Evolutionary conservation across 495 filamentous ascomycete genomes (phyloP).

Genomic region (Neurospora sp.): DNA sequence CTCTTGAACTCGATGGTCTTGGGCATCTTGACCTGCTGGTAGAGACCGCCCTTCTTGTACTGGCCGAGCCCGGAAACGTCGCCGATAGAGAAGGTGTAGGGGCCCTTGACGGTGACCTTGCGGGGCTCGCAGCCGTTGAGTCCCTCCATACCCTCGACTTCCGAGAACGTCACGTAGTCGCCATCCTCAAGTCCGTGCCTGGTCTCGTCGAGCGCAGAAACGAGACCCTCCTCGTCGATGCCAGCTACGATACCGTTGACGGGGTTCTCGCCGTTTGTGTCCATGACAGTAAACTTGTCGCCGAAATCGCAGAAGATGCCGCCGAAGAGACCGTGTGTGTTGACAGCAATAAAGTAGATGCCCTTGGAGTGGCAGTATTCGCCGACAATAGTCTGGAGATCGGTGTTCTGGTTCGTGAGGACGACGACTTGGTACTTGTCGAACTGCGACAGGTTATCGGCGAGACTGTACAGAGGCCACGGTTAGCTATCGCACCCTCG

Average conservation of each 20-base stretch:
- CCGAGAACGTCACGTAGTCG: conserved; percentile 89
- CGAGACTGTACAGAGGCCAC: conserved; percentile 34
- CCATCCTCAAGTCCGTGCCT: conserved; percentile 94
- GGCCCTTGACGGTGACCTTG: conserved; percentile 88
- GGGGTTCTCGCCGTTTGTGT: conserved; percentile 83
- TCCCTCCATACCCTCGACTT: conserved; percentile 86
- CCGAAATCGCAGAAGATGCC: conserved; percentile 97
- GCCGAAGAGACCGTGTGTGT: conserved; percentile 90
- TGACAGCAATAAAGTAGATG: conserved; percentile 78
- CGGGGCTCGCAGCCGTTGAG: conserved; percentile 74
- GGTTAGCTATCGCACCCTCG: conserved; percentile 10
- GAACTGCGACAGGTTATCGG: conserved; percentile 61
- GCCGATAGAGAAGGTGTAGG: conserved; percentile 94
- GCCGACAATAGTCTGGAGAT: conserved; percentile 70
- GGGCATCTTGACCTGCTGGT: conserved; percentile 94
- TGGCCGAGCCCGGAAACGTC: conserved; percentile 78
- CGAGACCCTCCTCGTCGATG: conserved; percentile 79
- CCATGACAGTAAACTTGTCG: conserved; percentile 78
- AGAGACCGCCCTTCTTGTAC: conserved; percentile 83
- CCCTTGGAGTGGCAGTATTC: conserved; percentile 90
- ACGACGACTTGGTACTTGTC: conserved; percentile 88
- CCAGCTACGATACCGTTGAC: conserved; percentile 82
- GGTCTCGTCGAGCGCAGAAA: conserved; percentile 91
- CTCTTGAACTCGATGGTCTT: conserved; percentile 86
- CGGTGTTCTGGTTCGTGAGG: conserved; percentile 70